Evolutionary conservation across 2,329 filamentous ascomycete species (phyloP), one percentile per base, ranked within the genome.

Genomic region (Hymenoscyphus infarciens): DNA sequence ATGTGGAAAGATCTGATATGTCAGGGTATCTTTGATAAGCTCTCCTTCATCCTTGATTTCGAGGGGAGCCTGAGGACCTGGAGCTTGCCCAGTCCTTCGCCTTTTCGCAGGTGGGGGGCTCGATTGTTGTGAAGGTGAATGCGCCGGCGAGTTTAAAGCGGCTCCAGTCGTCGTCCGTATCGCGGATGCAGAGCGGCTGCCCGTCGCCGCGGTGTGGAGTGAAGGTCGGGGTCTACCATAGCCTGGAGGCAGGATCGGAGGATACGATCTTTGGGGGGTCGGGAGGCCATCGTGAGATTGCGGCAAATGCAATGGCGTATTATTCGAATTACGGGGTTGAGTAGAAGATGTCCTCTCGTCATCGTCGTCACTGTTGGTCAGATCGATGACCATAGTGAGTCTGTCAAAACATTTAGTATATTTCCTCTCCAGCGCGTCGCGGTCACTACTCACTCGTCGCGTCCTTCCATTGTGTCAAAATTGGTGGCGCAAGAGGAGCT

Each of bases 1-100:
- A 39, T 68, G 65, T 2, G 57, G 57, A 45, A 67, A 64, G 2
- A 67, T 57, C 25, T 68, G 66, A 8, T 42, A n/a, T 42, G 22
- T 60, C 49, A 25, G 66, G 25, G 27, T 56, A 57, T 15, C 42
- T 19, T 16, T 8, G 19, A 57, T 19, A 11, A 22, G n/a, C 42
- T 49, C 42, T 22, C 29, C 29, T 31, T 49, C 42, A 11, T 49
- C 42, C 19, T 22, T 49, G 42, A 49, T 49, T 49, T 22, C 42
- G 8, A 49, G n/a, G n/a, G n/a, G 42, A 5, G 19, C 19, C 22
- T 22, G 42, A 11, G 42, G 16, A 15, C 7, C 42, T n/a, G 16
- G 16, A 16, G 16, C 16, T 42, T 42, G 15, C 13, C 33, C 42
- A 2, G n/a, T 49, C 42, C 19, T 49, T 49, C 19, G 42, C 16